These are phyloP conservation scores for Fusarium secorum DNA, from an alignment of 2,329 filamentous ascomycete genomes.

Conservation along the genomic window DNA sequence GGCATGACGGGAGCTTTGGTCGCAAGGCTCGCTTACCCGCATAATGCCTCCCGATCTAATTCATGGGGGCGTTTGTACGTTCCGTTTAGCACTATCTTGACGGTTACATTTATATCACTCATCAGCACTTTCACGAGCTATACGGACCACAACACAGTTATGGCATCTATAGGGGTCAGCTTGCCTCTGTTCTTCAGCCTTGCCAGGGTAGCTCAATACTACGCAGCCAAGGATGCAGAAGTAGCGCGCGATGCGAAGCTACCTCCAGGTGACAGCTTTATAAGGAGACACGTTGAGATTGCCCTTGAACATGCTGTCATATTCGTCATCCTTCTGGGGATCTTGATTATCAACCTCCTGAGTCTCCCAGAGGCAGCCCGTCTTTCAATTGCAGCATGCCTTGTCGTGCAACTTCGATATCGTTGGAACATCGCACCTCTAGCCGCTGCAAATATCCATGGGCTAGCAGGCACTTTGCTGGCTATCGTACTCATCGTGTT, in stretches of 20 bases:
- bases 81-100: constrained; percentile 10
- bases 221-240: constrained; percentile 24
- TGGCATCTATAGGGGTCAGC: constrained; percentile 29
- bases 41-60: constrained; percentile 6
- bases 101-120: not conserved
- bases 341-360: constrained; percentile 2
- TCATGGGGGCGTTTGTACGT: constrained; percentile 35
- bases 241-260: constrained; percentile 4
- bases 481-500: not conserved
- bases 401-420: constrained; percentile 15
- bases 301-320: constrained; percentile 12
- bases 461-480: not conserved
- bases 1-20: constrained; percentile 26
- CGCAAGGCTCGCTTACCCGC: not conserved
- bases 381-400: constrained; percentile 23
- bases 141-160: not conserved
- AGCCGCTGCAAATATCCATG: not conserved
- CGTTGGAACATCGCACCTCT: not conserved
- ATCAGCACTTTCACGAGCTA: not conserved
- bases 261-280: not conserved
- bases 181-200: constrained; percentile 29
- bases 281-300: constrained; percentile 10
- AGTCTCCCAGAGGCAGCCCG: constrained; percentile 17
- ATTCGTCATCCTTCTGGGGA: not conserved
- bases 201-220: constrained; percentile 29